Evolutionary conservation across 257 asterid genomes (phyloP).

Genomic region (Nicotiana knightiana): DNA sequence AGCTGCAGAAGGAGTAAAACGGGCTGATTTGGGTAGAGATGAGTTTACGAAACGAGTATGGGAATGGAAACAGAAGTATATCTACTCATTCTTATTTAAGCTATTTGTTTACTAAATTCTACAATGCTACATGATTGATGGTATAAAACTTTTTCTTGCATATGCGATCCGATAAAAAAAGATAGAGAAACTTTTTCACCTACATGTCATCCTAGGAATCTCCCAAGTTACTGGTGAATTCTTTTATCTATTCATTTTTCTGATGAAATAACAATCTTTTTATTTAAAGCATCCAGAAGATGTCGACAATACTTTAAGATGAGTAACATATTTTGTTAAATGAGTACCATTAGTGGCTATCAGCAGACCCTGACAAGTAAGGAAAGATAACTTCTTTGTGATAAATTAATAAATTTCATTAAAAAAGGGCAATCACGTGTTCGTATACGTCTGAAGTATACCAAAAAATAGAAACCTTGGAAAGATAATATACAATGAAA

Average conservation of each 20-base stretch:
- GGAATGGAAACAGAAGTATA: slow-evolving; percentile 98
- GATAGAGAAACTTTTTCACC: background rate
- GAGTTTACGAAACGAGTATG: slow-evolving; percentile 89
- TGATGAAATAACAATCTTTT: background rate
- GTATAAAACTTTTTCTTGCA: background rate
- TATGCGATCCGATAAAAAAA: background rate
- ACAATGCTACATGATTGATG: background rate
- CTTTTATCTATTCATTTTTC: background rate
- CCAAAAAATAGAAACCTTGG: too few species aligned
- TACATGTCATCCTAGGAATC: background rate
- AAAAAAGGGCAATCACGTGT: too few species aligned
- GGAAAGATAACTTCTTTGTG: background rate
- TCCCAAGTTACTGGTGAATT: background rate
- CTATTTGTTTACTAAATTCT: slow-evolving; percentile 5
- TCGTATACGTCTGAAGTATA: too few species aligned
- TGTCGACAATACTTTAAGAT: background rate
- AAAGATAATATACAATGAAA: background rate
- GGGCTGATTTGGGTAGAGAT: slow-evolving; percentile 86
- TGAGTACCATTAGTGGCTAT: background rate
- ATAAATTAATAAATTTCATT: too few species aligned
- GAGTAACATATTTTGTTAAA: background rate
- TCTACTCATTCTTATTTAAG: slow-evolving; percentile 20
- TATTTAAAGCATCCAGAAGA: background rate
- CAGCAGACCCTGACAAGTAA: background rate
- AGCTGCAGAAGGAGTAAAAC: slow-evolving; percentile 80